These are phyloP conservation scores for Saccharomyces paradoxus DNA, from an alignment of 805 yeast genomes.

Conservation along the genomic window DNA sequence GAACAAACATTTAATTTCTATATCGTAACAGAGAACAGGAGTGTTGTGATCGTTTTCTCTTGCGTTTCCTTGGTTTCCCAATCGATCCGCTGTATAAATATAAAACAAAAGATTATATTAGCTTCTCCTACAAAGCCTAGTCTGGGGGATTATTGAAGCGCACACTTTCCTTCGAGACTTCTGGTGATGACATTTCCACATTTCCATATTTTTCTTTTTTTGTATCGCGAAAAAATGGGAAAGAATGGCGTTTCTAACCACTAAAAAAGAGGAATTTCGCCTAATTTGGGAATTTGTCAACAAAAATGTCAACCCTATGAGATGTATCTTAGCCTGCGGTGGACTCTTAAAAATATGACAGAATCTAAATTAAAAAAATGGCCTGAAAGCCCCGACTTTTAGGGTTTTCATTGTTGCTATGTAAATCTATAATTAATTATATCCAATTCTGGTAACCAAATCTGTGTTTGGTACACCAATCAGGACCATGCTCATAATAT, in stretches of 20 bases:
- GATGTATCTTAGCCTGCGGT: not conserved
- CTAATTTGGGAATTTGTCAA: not conserved
- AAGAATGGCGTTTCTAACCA: not conserved
- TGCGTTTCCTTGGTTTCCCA: not conserved
- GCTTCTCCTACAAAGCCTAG: not conserved
- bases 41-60: not conserved
- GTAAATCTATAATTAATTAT: conserved; percentile 1
- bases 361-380: not conserved
- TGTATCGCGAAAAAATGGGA: not conserved
- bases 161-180: not conserved
- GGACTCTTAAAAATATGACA: not conserved
- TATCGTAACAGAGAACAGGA: conserved; percentile 9
- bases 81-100: not conserved
- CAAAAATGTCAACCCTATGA: not conserved
- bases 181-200: not conserved
- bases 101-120: not conserved
- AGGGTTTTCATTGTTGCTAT: not conserved
- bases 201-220: not conserved
- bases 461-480: conserved; percentile 36
- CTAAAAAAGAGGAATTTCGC: not conserved
- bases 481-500: conserved; percentile 73
- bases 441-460: conserved; percentile 37
- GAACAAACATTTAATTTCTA: conserved; percentile 2
- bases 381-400: not conserved
- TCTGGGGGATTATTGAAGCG: not conserved